Evolutionary conservation across 208 protist genomes (phyloP).

Genomic region (Leishmania lainsoni): DNA sequence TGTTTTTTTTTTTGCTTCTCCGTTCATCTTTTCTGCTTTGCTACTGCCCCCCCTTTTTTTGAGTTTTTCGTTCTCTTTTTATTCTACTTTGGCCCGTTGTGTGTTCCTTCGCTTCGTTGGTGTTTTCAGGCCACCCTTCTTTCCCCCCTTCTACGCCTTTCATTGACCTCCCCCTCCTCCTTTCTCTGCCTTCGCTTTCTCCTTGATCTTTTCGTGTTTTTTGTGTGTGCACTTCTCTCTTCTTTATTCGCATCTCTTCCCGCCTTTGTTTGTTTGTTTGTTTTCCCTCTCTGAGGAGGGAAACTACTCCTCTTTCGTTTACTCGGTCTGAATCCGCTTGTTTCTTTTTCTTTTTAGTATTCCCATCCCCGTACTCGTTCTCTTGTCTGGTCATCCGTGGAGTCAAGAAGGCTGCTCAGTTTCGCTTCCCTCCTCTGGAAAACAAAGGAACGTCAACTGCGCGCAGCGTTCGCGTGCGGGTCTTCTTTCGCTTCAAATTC

Average conservation of each 20-base stretch:
- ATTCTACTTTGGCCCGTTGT: not conserved
- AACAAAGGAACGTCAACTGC: not conserved
- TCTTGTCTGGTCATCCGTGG: not conserved
- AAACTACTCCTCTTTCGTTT: not conserved
- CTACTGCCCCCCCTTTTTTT: not conserved
- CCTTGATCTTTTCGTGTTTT: constrained; percentile 5
- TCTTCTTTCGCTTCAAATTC: not conserved
- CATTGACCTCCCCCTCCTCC: not conserved
- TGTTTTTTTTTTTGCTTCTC: not conserved
- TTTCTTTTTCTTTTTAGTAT: not conserved
- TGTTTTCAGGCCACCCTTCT: not conserved
- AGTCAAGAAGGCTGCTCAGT: not conserved
- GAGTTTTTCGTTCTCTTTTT: not conserved
- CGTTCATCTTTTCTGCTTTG: not conserved
- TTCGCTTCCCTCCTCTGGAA: not conserved
- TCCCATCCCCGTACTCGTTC: not conserved
- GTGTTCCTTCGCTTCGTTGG: not conserved
- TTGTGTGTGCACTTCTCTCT: not conserved
- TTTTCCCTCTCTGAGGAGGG: not conserved
- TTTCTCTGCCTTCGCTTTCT: not conserved
- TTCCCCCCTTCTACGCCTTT: not conserved
- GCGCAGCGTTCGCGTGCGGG: not conserved
- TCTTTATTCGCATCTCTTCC: not conserved
- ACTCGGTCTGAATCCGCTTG: not conserved
- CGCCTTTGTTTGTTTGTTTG: no score